Percentiles rank a stretch among this genome's conserved stretches.
Evolutionary conservation across 345 rosid species (phyloP).

Genomic region (Bretschneidera sinensis): DNA sequence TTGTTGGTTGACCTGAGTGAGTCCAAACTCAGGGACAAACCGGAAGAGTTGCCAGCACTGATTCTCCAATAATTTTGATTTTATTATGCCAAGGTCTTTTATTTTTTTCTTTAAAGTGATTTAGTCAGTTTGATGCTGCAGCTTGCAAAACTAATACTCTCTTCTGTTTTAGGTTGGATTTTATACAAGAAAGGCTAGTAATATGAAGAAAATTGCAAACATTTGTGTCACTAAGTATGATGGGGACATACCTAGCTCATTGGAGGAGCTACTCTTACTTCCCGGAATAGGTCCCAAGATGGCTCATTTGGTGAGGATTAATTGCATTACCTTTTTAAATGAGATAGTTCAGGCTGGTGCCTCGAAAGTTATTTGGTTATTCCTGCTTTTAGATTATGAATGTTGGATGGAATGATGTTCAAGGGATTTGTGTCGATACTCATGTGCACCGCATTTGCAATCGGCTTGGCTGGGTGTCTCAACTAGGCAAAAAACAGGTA

Average conservation of each 20-base stretch:
- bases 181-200: constrained; percentile 80
- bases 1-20: constrained; percentile 1
- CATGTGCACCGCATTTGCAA: constrained; percentile 93
- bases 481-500: constrained; percentile 63
- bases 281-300: constrained; percentile 97
- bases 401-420: constrained; percentile 79
- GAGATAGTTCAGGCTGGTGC: not conserved
- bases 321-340: not conserved
- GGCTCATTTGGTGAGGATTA: constrained; percentile 45
- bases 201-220: constrained; percentile 87
- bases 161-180: constrained; percentile 64
- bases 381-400: constrained; percentile 75
- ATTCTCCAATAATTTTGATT: not conserved
- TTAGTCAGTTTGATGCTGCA: constrained; percentile 2
- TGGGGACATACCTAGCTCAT: constrained; percentile 83
- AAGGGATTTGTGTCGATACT: constrained; percentile 93
- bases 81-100: not conserved
- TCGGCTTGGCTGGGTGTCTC: constrained; percentile 91
- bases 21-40: no score
- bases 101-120: constrained; percentile 2
- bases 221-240: constrained; percentile 66
- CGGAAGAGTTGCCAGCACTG: not conserved
- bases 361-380: constrained; percentile 7
- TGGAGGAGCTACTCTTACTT: constrained; percentile 80
- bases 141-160: constrained; percentile 4